phyloP scores from a whole-genome alignment of 2,329 filamentous ascomycete genomes.

The Cladobotryum protrusum region DNA sequence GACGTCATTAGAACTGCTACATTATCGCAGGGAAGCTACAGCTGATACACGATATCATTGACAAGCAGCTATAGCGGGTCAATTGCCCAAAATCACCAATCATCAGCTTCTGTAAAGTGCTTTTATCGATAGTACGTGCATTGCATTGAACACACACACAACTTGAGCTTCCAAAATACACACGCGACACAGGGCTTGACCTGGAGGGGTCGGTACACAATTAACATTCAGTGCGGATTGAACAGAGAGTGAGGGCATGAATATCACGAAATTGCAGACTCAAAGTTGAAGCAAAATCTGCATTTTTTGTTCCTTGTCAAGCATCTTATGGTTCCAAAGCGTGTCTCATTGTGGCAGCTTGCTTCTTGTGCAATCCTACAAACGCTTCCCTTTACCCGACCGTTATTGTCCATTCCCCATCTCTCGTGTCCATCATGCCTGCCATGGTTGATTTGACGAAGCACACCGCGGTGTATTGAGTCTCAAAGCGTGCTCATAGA shows the following conservation, averaged over 20 bases:
- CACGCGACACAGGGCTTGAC: no score
- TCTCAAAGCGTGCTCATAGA: slow-evolving; percentile 1
- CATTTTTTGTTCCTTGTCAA: slow-evolving; percentile 20
- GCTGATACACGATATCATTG: not conserved
- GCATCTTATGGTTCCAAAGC: slow-evolving; percentile 18
- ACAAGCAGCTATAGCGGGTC: not conserved
- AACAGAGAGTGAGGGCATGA: not conserved
- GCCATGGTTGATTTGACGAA: slow-evolving; percentile 12
- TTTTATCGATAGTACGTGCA: no score
- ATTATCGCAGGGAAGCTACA: no score
- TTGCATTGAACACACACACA: not conserved
- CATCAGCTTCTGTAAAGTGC: no score
- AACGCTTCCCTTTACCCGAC: slow-evolving; percentile 26
- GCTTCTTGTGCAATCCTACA: slow-evolving; percentile 21
- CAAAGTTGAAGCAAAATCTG: slow-evolving; percentile 17
- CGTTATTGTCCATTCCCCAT: slow-evolving; percentile 26
- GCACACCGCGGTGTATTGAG: slow-evolving; percentile 6
- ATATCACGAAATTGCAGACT: not conserved
- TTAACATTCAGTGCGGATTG: not conserved
- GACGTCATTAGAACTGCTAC: slow-evolving; percentile 1
- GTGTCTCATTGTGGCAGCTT: slow-evolving; percentile 22
- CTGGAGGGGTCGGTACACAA: not conserved
- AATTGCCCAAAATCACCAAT: no score
- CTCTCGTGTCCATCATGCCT: slow-evolving; percentile 25
- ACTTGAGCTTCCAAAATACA: not conserved